phyloP scores from a whole-genome alignment of 2,329 filamentous ascomycete species.

The Teratosphaeriaceae sp. region DNA sequence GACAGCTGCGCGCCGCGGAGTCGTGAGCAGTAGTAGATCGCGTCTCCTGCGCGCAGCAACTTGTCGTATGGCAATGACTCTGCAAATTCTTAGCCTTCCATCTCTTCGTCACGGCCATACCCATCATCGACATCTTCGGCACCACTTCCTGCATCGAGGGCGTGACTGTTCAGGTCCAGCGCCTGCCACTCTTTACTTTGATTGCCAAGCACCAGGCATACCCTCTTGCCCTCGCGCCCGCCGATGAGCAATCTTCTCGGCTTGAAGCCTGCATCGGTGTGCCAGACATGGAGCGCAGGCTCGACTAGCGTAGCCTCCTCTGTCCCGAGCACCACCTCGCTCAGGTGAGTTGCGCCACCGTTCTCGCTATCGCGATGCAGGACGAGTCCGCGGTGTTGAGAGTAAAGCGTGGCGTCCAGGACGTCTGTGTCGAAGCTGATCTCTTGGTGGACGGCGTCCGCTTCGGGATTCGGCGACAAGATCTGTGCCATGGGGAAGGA shows the following conservation, averaged over 20 bases:
- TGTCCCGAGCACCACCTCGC: too few relatives aligned
- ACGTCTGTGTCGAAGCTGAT: constrained; percentile 1
- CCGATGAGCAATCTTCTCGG: constrained; percentile 49
- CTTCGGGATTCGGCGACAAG: not conserved
- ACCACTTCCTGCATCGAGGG: too few relatives aligned
- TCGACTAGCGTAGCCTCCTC: too few relatives aligned
- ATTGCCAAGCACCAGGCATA: constrained; percentile 49
- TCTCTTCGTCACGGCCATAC: too few relatives aligned
- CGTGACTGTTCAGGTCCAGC: constrained; percentile 43
- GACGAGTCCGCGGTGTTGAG: not conserved
- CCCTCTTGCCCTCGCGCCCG: constrained; percentile 46
- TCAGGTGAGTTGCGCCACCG: constrained; percentile 9
- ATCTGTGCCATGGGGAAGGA: not conserved
- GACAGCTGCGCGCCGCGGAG: too few relatives aligned
- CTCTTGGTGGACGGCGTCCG: not conserved
- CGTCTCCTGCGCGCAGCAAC: too few relatives aligned
- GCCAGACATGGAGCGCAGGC: not conserved
- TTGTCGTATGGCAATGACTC: too few relatives aligned
- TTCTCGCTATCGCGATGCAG: not conserved
- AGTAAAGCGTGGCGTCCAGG: constrained; percentile 7
- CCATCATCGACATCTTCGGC: too few relatives aligned
- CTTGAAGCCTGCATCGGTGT: constrained; percentile 31
- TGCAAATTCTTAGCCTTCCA: too few relatives aligned
- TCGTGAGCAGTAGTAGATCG: too few relatives aligned
- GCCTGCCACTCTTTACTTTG: constrained; percentile 49